phyloP scores from a whole-genome alignment of 305 asterid genomes.

The Fraxinus paxiana region DNA sequence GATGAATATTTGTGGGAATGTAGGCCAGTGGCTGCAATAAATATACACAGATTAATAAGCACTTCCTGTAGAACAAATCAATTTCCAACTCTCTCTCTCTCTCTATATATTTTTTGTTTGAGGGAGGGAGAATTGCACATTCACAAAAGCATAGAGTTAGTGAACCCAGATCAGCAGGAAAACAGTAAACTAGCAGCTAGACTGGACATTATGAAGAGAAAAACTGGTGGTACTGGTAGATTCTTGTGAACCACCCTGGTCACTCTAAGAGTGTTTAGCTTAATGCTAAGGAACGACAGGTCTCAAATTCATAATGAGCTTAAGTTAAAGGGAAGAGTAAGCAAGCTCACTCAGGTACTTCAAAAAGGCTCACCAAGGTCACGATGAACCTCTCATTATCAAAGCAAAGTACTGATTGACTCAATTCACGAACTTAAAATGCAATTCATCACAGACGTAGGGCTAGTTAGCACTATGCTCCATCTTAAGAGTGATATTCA shows the following conservation, averaged over 20 bases:
- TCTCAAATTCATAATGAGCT: neutral
- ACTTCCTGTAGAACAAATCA: neutral
- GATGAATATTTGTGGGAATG: slow-evolving; percentile 95
- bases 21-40: slow-evolving; percentile 88
- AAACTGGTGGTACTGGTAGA: neutral
- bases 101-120: neutral
- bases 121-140: neutral
- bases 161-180: neutral
- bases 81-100: neutral
- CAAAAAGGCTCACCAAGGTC: neutral
- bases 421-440: neutral
- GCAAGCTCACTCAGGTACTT: neutral
- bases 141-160: neutral
- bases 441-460: neutral
- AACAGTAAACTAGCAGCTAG: neutral
- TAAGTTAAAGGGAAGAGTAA: neutral
- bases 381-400: neutral
- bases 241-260: neutral
- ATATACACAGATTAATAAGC: slow-evolving; percentile 14
- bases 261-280: neutral
- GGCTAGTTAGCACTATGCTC: neutral
- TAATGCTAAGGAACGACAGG: neutral
- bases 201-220: neutral
- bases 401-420: neutral
- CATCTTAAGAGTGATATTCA: neutral